Conservation (phyloP, 2,329 filamentous ascomycete genomes). For the Conoideocrella luteorostrata region DNA sequence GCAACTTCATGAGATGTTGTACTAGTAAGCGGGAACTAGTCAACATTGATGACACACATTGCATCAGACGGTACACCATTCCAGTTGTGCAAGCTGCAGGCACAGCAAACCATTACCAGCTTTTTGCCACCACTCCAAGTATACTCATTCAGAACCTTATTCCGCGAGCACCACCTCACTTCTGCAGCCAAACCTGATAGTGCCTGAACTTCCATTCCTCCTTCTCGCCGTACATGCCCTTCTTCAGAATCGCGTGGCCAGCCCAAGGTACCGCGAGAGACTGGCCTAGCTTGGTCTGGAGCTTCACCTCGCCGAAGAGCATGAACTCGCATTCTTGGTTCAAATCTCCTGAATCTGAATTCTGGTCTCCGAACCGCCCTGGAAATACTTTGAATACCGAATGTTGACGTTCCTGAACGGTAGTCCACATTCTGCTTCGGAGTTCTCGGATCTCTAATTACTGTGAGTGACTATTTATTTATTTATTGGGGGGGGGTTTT, state of each 20-base stretch:
- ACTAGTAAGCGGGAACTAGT: too few relatives aligned
- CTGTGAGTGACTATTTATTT: too few relatives aligned
- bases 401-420: conserved; percentile 33
- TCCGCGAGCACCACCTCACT: not conserved
- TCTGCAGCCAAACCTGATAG: conserved; percentile 27
- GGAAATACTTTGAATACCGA: conserved; percentile 36
- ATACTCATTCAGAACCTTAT: too few relatives aligned
- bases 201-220: conserved; percentile 27
- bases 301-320: conserved; percentile 24
- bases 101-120: too few relatives aligned
- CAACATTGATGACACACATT: too few relatives aligned
- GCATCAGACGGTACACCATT: too few relatives aligned
- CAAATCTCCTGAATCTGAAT: conserved; percentile 8
- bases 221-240: conserved; percentile 14
- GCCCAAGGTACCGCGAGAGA: conserved; percentile 23
- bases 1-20: not conserved
- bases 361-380: conserved; percentile 21
- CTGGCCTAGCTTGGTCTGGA: conserved; percentile 21
- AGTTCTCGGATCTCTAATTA: conserved; percentile 38
- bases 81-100: too few relatives aligned
- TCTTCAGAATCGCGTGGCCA: conserved; percentile 23
- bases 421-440: conserved; percentile 37
- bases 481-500: too few relatives aligned
- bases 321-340: conserved; percentile 26
- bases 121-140: too few relatives aligned